Percentiles rank a stretch among this genome's conserved stretches.
Conservation (phyloP, 805 yeast genomes). For the Yarrowia sp. region DNA sequence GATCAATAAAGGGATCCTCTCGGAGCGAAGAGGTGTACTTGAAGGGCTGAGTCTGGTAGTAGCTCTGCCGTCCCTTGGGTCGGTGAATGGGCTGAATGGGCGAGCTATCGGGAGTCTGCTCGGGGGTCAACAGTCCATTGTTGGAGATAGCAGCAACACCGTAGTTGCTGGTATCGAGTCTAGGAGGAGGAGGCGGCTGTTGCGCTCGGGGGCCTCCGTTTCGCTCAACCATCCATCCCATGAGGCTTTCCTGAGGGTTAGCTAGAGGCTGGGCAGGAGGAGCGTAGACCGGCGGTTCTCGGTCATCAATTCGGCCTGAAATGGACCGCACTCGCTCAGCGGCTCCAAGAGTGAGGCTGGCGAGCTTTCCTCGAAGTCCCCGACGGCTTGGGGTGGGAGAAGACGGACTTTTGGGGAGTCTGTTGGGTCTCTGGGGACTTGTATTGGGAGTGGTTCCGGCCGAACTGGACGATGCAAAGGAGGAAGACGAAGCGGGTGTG, state of each 20-base stretch:
- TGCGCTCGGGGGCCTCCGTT: slow-evolving; percentile 4
- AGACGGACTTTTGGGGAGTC: slow-evolving; percentile 29
- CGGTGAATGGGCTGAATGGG: slow-evolving; percentile 17
- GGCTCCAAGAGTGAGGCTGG: slow-evolving; percentile 34
- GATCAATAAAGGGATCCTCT: slow-evolving; percentile 36
- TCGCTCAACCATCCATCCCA: slow-evolving; percentile 37
- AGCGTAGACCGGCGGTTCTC: slow-evolving; percentile 15
- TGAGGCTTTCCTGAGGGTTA: slow-evolving; percentile 30
- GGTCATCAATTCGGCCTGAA: slow-evolving; percentile 28
- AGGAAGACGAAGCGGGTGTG: slow-evolving; percentile 17
- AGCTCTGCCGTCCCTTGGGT: slow-evolving; percentile 1
- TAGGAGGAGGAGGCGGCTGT: slow-evolving; percentile 11
- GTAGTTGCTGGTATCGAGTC: slow-evolving; percentile 19
- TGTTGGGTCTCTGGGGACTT: slow-evolving; percentile 18
- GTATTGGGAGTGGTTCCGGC: slow-evolving; percentile 23
- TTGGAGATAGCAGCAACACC: slow-evolving; percentile 2
- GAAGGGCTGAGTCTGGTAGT: slow-evolving; percentile 31
- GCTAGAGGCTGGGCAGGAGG: slow-evolving; percentile 21
- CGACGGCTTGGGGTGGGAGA: slow-evolving; percentile 27
- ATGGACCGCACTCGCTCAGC: slow-evolving; percentile 37
- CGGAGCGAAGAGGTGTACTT: slow-evolving; percentile 16
- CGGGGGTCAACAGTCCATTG: slow-evolving; percentile 17
- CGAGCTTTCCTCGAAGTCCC: slow-evolving; percentile 35
- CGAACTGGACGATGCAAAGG: slow-evolving; percentile 31
- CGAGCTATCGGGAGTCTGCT: slow-evolving; percentile 27